Conservation (phyloP, 352 stramenopile genomes). For the Globisporangium okanoganense region DNA sequence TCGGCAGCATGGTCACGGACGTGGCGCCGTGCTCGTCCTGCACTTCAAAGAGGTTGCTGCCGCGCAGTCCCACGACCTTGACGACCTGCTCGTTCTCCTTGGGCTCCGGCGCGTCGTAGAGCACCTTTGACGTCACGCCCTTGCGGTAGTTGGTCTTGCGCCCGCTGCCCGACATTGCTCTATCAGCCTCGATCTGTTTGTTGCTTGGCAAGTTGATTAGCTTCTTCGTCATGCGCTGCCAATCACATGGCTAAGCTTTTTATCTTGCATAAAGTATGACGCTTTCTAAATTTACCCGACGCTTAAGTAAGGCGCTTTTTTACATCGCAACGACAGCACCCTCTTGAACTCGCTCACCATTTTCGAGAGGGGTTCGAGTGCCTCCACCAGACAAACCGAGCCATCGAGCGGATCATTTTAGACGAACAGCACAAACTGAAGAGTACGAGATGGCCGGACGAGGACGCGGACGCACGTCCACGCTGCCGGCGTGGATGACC, state of each 20-base stretch:
- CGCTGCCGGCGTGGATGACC: constrained; percentile 86
- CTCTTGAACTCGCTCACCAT: neutral
- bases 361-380: neutral
- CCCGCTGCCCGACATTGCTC: constrained; percentile 86
- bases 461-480: constrained; percentile 66
- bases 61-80: constrained; percentile 88
- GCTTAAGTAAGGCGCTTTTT: neutral
- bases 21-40: constrained; percentile 43
- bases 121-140: constrained; percentile 88
- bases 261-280: neutral
- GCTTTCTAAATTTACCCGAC: neutral
- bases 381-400: constrained; percentile 5
- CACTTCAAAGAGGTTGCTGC: constrained; percentile 97
- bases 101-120: constrained; percentile 89
- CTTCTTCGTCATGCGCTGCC: constrained; percentile 1
- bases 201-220: neutral
- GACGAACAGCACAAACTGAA: neutral
- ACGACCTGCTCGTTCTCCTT: constrained; percentile 90
- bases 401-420: neutral
- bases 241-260: neutral
- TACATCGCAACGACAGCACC: neutral
- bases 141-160: constrained; percentile 91
- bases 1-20: constrained; percentile 94
- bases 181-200: neutral
- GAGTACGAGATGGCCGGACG: constrained; percentile 62